phyloP scores from a whole-genome alignment of 192 early-diverging fungal genomes.

The Jimgerdemannia flammicorona region DNA sequence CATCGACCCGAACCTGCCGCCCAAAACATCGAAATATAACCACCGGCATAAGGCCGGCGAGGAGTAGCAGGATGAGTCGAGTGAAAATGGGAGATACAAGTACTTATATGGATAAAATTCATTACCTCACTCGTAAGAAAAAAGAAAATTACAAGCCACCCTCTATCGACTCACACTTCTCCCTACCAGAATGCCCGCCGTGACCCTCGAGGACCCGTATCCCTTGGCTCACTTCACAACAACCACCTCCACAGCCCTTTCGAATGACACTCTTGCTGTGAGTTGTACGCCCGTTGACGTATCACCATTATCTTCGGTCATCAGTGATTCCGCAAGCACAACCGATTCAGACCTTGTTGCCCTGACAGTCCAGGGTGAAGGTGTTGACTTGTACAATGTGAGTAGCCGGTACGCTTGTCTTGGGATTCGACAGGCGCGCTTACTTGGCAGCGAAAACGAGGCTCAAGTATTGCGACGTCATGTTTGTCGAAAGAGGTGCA shows the following conservation, averaged over 20 bases:
- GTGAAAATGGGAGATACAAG: too few species aligned
- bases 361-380: constrained; percentile 47
- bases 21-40: too few species aligned
- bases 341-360: constrained; percentile 28
- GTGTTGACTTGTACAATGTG: constrained; percentile 50
- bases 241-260: neutral
- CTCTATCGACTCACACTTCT: too few species aligned
- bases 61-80: too few species aligned
- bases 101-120: too few species aligned
- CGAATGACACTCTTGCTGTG: neutral
- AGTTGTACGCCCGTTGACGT: neutral
- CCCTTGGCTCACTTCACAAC: neutral
- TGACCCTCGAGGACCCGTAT: neutral
- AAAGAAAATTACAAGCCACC: too few species aligned
- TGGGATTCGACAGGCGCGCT: neutral
- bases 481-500: neutral
- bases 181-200: neutral
- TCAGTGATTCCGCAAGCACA: constrained; percentile 2
- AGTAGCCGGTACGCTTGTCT: neutral
- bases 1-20: too few species aligned
- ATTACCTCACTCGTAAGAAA: too few species aligned
- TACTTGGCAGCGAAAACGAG: too few species aligned
- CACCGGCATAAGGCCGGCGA: too few species aligned
- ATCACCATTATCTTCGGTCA: neutral
- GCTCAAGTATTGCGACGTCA: too few species aligned